phyloP scores from a whole-genome alignment of 306 rosid species.

The Leucaena leucocephala region DNA sequence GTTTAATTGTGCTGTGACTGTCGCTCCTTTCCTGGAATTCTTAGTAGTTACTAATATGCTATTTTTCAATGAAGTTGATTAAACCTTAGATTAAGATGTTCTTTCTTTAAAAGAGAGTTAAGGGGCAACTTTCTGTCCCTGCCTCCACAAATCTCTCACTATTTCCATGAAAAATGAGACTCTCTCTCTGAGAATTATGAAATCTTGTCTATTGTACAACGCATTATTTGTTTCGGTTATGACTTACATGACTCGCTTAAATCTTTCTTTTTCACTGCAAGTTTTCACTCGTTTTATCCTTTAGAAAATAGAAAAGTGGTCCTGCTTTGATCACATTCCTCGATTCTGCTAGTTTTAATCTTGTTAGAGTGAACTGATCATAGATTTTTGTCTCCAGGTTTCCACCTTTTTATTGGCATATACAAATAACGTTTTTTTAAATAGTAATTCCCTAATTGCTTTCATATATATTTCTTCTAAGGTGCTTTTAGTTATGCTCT shows the following conservation, averaged over 20 bases:
- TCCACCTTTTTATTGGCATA: not conserved
- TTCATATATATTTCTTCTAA: not conserved
- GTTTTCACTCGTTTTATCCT: not conserved
- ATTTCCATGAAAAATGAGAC: not conserved
- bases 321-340: not conserved
- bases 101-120: no score
- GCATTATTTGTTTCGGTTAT: not conserved
- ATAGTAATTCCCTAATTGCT: not conserved
- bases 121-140: conserved; percentile 6
- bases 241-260: not conserved
- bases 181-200: not conserved
- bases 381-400: not conserved
- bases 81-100: no score
- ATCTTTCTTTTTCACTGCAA: not conserved
- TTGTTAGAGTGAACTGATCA: not conserved
- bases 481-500: conserved; percentile 29
- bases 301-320: not conserved
- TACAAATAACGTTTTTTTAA: not conserved
- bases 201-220: not conserved
- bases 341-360: not conserved
- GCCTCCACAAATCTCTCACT: not conserved
- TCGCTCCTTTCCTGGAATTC: no score
- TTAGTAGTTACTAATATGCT: no score
- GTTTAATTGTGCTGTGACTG: no score
- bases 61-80: no score